Conservation (phyloP, 2,329 filamentous ascomycete genomes). For the Lachnellula subtilissima region DNA sequence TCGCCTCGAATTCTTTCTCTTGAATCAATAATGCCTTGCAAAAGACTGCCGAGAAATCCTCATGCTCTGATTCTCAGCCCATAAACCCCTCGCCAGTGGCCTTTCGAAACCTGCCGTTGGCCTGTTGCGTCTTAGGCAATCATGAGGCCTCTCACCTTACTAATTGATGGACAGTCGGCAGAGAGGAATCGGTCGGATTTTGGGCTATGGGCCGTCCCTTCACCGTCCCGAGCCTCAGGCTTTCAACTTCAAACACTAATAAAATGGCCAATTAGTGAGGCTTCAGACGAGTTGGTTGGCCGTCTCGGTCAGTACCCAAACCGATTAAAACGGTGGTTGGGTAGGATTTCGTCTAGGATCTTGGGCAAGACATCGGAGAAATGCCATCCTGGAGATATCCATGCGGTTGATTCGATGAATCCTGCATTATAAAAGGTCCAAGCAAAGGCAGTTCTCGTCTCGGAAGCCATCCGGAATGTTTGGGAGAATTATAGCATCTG, state of each 20-base stretch:
- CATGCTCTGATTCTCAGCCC: neutral
- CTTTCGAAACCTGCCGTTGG: neutral
- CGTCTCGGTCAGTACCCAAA: neutral
- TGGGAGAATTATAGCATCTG: neutral
- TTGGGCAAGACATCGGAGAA: constrained; percentile 16
- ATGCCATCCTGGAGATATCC: constrained; percentile 1
- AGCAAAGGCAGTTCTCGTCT: constrained; percentile 8
- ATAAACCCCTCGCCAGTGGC: neutral
- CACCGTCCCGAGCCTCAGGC: neutral
- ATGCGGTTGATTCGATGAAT: neutral
- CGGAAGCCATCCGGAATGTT: neutral
- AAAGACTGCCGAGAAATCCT: neutral
- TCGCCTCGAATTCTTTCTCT: neutral
- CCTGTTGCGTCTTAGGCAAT: too few relatives aligned
- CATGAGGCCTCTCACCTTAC: neutral
- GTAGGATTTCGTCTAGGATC: constrained; percentile 14
- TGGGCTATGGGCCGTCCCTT: neutral
- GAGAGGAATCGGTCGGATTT: neutral
- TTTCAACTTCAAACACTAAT: neutral
- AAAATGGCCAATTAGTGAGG: neutral
- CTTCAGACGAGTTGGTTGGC: neutral
- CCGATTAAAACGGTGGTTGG: constrained; percentile 14
- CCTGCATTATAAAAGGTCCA: constrained; percentile 10
- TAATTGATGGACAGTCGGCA: neutral
- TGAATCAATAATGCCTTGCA: neutral